A percentile compares a stretch with the other conserved stretches of the same genome.
Conservation (phyloP, 352 stramenopile genomes). For the Pythium aquatile region DNA sequence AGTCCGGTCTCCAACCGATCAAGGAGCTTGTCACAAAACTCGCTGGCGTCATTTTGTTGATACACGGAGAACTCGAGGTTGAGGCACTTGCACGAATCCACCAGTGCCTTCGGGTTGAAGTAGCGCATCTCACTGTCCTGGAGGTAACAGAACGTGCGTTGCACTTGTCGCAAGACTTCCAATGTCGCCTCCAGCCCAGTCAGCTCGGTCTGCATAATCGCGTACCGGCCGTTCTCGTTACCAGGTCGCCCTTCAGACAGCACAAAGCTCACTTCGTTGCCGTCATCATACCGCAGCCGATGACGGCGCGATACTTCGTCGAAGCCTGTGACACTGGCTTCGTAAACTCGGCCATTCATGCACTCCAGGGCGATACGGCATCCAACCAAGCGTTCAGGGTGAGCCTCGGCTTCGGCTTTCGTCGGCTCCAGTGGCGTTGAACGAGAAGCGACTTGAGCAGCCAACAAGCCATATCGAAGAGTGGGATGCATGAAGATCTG, state of each 20-base stretch:
- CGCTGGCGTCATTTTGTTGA: constrained; percentile 99
- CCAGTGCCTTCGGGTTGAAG: constrained; percentile 86
- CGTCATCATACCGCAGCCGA: constrained; percentile 86
- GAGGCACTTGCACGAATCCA: constrained; percentile 86
- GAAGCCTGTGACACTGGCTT: constrained; percentile 90
- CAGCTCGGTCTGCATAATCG: constrained; percentile 76
- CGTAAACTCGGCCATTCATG: constrained; percentile 91
- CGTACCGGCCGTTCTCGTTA: constrained; percentile 96
- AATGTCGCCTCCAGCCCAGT: constrained; percentile 78
- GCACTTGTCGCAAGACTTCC: constrained; percentile 87
- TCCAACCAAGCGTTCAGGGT: constrained; percentile 63
- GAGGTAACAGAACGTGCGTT: constrained; percentile 89
- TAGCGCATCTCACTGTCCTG: constrained; percentile 85
- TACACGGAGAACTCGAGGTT: constrained; percentile 95
- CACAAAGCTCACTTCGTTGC: constrained; percentile 85
- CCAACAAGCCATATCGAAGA: constrained; percentile 74
- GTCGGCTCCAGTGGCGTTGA: constrained; percentile 66
- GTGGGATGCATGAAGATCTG: constrained; percentile 93
- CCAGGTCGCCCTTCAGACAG: constrained; percentile 91
- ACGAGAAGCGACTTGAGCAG: constrained; percentile 59
- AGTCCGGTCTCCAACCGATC: constrained; percentile 97
- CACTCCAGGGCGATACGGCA: constrained; percentile 92
- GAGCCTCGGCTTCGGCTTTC: constrained; percentile 89
- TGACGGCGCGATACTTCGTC: constrained; percentile 77
- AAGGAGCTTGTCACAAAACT: constrained; percentile 99